Evolutionary conservation across 169 alveolate genomes (phyloP).

Genomic region (Plasmodium vinckei): DNA sequence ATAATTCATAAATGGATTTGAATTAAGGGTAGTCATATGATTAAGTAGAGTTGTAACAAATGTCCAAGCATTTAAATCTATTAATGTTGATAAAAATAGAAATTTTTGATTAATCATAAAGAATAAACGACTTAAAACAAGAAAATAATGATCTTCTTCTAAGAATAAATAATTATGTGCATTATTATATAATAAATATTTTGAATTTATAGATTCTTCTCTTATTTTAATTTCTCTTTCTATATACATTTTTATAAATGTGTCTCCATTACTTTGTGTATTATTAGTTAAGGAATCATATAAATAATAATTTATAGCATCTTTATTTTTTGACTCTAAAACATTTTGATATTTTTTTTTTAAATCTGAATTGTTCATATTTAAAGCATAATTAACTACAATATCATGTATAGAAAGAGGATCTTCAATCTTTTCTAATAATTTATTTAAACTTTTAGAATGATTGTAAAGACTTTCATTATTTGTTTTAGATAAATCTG

Average conservation of each 20-base stretch:
- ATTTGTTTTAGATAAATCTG: not conserved
- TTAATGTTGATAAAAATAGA: slow-evolving; percentile 30
- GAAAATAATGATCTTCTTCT: slow-evolving; percentile 22
- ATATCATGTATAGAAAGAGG: slow-evolving; percentile 16
- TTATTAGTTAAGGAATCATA: slow-evolving; percentile 27
- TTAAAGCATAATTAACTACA: slow-evolving; percentile 11
- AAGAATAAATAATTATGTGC: slow-evolving; percentile 31
- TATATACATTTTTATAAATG: slow-evolving; percentile 25
- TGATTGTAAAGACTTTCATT: not conserved
- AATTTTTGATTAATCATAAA: slow-evolving; percentile 38
- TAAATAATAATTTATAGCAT: slow-evolving; percentile 20
- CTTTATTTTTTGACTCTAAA: slow-evolving; percentile 15
- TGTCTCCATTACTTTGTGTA: slow-evolving; percentile 11
- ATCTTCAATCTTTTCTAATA: slow-evolving; percentile 10
- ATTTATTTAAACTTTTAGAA: not conserved
- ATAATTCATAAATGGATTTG: slow-evolving; percentile 54
- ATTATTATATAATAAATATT: not conserved
- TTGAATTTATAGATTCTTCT: slow-evolving; percentile 18
- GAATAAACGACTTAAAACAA: slow-evolving; percentile 26
- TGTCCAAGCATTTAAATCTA: slow-evolving; percentile 61
- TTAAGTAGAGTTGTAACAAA: not conserved
- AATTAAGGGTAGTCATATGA: slow-evolving; percentile 32
- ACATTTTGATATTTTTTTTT: slow-evolving; percentile 51
- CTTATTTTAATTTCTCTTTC: slow-evolving; percentile 64
- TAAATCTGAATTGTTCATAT: slow-evolving; percentile 27